Evolutionary conservation across 75 land plant species (phyloP).

Genomic region (Pinus tabuliformis): DNA sequence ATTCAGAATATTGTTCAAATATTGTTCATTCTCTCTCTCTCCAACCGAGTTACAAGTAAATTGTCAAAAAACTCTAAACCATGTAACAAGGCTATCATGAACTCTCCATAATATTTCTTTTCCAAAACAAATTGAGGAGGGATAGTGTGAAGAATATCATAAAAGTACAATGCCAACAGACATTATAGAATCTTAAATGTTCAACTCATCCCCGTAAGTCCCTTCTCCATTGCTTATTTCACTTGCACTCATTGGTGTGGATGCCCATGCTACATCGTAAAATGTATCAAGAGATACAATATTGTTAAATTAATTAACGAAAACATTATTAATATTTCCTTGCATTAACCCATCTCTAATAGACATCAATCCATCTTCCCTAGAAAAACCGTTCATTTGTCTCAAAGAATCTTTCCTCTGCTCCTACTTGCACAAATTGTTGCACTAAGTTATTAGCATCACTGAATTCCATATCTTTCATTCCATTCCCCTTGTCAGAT

Average conservation of each 20-base stretch:
- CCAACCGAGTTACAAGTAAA: conserved; percentile 39
- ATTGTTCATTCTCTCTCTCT: conserved; percentile 48
- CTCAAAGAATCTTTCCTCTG: conserved; percentile 9
- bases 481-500: background rate
- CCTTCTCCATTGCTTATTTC: conserved; percentile 8
- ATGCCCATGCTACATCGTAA: conserved; percentile 7
- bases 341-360: background rate
- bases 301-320: background rate
- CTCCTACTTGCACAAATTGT: no score
- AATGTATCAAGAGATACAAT: conserved; percentile 8
- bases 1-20: conserved; percentile 53
- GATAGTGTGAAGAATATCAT: conserved; percentile 35
- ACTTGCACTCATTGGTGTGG: background rate
- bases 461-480: background rate
- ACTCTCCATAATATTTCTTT: background rate
- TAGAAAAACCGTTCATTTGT: background rate
- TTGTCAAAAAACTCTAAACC: conserved; percentile 64
- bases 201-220: conserved; percentile 13
- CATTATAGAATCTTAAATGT: background rate
- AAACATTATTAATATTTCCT: background rate
- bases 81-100: conserved; percentile 56
- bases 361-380: background rate
- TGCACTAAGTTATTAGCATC: background rate
- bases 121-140: conserved; percentile 47
- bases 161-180: background rate